Percentiles rank a stretch among this genome's conserved stretches.
These are phyloP conservation scores for Austroboletus novae-zelandiae DNA, from an alignment of 1,284 basidiomycete species.

Conservation along the genomic window DNA sequence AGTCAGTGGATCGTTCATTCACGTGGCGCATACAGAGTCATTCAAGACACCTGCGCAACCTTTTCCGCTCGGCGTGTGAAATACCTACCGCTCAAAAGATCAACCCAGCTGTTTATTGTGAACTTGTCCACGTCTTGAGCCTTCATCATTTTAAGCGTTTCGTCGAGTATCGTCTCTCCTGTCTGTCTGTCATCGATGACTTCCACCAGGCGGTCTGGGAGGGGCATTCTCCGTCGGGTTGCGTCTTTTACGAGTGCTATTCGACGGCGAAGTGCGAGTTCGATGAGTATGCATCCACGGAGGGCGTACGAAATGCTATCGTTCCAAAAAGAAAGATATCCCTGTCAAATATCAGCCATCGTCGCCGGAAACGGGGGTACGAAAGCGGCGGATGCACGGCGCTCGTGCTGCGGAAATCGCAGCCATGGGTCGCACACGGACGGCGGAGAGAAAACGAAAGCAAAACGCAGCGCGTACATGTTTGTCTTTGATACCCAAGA, in stretches of 20 bases:
- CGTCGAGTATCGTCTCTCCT: conserved; percentile 93
- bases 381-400: conserved; percentile 4
- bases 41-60: neutral
- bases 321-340: conserved; percentile 96
- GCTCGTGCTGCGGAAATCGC: conserved; percentile 21
- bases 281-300: conserved; percentile 91
- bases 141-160: conserved; percentile 95
- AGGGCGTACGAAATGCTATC: conserved; percentile 97
- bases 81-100: conserved; percentile 78
- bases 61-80: neutral
- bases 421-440: conserved; percentile 5
- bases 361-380: conserved; percentile 24
- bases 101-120: conserved; percentile 91
- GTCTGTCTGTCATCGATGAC: conserved; percentile 90
- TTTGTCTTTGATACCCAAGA: conserved; percentile 90
- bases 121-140: conserved; percentile 70
- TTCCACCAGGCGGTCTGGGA: conserved; percentile 85
- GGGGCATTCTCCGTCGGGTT: conserved; percentile 69
- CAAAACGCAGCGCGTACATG: conserved; percentile 51
- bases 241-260: conserved; percentile 89
- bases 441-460: neutral
- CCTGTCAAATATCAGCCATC: conserved; percentile 48
- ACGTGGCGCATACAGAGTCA: neutral
- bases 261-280: conserved; percentile 85
- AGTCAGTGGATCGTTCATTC: conserved; percentile 1